Percentiles rank a stretch among this genome's conserved stretches.
Conservation (phyloP, 805 yeast genomes). For the Ogataea pini region DNA sequence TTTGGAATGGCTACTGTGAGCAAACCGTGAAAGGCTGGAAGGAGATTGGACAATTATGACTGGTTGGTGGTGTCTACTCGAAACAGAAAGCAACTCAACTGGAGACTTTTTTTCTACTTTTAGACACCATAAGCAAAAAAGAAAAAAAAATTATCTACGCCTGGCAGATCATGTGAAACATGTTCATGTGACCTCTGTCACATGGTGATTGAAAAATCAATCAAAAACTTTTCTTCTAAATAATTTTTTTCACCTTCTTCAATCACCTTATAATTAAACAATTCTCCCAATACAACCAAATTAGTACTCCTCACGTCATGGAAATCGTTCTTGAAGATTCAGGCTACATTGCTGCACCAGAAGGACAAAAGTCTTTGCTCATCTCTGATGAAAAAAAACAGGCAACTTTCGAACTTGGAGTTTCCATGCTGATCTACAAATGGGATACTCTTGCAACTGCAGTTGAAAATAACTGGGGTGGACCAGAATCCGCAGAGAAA, state of each 20-base stretch:
- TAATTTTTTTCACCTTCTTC: not conserved
- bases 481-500: conserved; percentile 84
- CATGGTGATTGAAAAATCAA: not conserved
- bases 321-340: conserved; percentile 35
- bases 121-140: not conserved
- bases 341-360: conserved; percentile 34
- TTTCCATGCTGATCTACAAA: conserved; percentile 82
- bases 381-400: conserved; percentile 62
- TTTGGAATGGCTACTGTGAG: not conserved
- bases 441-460: conserved; percentile 92
- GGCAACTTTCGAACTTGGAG: conserved; percentile 88
- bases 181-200: not conserved
- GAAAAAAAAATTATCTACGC: not conserved
- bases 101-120: not conserved
- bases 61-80: not conserved
- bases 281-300: not conserved
- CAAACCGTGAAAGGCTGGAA: not conserved
- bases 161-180: not conserved
- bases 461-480: conserved; percentile 94
- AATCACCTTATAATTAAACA: not conserved
- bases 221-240: not conserved
- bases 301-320: conserved; percentile 1
- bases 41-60: not conserved
- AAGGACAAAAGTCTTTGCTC: conserved; percentile 24
- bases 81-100: not conserved